Evolutionary conservation across 2,329 filamentous ascomycete genomes (phyloP).

Genomic region (Alternaria solani): DNA sequence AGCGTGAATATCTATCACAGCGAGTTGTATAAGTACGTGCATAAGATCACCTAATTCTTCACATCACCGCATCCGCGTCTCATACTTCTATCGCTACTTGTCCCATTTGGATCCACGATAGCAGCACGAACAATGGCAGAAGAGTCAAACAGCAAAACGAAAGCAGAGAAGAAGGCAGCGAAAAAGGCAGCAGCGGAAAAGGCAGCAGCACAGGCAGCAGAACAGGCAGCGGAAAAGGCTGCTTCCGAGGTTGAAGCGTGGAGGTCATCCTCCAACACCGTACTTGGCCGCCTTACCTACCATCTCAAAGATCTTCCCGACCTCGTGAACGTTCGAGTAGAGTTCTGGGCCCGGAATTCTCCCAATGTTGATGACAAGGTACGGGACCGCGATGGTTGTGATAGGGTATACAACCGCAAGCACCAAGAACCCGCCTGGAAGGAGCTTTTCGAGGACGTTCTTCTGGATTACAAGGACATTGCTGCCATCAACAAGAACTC

Average conservation of each 20-base stretch:
- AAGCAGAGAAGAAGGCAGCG: background rate
- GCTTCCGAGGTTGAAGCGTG: background rate
- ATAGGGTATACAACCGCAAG: background rate
- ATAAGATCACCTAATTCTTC: background rate
- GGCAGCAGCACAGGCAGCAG: too few species aligned
- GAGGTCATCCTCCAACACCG: background rate
- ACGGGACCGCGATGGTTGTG: background rate
- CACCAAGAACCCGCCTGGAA: background rate
- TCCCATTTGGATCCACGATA: background rate
- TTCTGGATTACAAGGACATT: background rate
- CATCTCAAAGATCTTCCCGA: background rate
- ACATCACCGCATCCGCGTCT: background rate
- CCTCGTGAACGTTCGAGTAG: background rate
- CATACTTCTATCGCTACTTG: background rate
- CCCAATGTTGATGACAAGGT: background rate
- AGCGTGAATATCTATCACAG: background rate
- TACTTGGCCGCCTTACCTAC: background rate
- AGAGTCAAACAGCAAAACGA: background rate
- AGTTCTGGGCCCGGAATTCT: background rate
- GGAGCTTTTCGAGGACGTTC: background rate
- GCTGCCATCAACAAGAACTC: background rate
- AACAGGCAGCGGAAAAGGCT: background rate
- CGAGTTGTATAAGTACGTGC: background rate
- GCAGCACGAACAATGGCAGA: background rate
- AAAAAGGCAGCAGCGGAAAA: background rate